Evolutionary conservation across 1,139 yeast species (phyloP).

Genomic region (Yamadazyma sp.): DNA sequence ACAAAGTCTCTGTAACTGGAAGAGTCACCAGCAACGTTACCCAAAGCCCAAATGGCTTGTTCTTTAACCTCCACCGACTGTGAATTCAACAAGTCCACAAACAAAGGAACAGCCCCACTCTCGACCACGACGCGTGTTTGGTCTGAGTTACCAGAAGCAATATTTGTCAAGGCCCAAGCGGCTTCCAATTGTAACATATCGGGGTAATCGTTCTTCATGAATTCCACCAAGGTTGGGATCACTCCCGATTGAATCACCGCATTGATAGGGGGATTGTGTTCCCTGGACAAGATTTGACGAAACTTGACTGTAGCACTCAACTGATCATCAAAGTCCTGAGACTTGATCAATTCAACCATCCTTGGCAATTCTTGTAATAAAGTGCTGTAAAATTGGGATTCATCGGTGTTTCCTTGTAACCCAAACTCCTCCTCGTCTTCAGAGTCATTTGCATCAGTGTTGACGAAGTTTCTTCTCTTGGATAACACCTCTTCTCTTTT

Average conservation of each 20-base stretch:
- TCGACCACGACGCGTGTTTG: conserved; percentile 91
- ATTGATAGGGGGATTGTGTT: conserved; percentile 96
- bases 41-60: conserved; percentile 99
- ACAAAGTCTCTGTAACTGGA: conserved; percentile 87
- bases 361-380: conserved; percentile 77
- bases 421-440: conserved; percentile 48
- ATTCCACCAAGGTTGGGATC: conserved; percentile 84
- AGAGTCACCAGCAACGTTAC: conserved; percentile 98
- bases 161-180: conserved; percentile 98
- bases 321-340: conserved; percentile 77
- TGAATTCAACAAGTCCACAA: conserved; percentile 78
- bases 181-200: conserved; percentile 94
- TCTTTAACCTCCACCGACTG: conserved; percentile 90
- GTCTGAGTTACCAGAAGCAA: conserved; percentile 91
- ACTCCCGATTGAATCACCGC: conserved; percentile 91
- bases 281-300: conserved; percentile 90
- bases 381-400: conserved; percentile 52
- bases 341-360: conserved; percentile 80
- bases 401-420: conserved; percentile 33
- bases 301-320: conserved; percentile 88
- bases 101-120: conserved; percentile 89
- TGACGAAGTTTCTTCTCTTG: conserved; percentile 74
- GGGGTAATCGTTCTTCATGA: conserved; percentile 75
- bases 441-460: conserved; percentile 41
- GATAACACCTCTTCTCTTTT: conserved; percentile 93